Evolutionary conservation across 352 stramenopile species (phyloP).

Genomic region (Globisporangium cederbergense): DNA sequence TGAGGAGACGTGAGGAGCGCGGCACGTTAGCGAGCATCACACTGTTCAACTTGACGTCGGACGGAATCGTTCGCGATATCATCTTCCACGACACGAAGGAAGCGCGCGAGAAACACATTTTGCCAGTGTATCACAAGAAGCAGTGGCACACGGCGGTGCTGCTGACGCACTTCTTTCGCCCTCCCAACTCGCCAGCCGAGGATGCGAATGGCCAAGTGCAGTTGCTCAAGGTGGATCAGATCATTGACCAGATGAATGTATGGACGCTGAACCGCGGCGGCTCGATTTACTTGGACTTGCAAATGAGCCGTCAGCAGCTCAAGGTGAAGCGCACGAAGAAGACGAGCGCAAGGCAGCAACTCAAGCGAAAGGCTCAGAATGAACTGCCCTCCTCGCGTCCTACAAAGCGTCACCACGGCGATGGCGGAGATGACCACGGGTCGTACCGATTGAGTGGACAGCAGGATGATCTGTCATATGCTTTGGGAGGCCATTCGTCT

Average conservation of each 20-base stretch:
- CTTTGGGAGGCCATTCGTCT: constrained; percentile 23
- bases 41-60: constrained; percentile 86
- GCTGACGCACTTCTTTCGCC: constrained; percentile 81
- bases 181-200: constrained; percentile 68
- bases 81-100: constrained; percentile 88
- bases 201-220: constrained; percentile 73
- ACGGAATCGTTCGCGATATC: constrained; percentile 80
- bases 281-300: constrained; percentile 83
- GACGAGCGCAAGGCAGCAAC: constrained; percentile 16
- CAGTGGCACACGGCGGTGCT: constrained; percentile 83
- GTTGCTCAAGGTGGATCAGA: constrained; percentile 83
- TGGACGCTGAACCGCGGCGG: constrained; percentile 82
- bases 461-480: constrained; percentile 9
- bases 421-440: not conserved
- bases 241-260: constrained; percentile 86
- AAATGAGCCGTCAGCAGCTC: constrained; percentile 83
- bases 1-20: constrained; percentile 79
- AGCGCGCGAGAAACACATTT: constrained; percentile 77
- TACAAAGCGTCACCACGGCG: constrained; percentile 31
- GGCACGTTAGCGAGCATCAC: constrained; percentile 71
- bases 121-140: constrained; percentile 84
- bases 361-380: constrained; percentile 42
- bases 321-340: constrained; percentile 75
- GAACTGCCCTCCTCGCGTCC: constrained; percentile 31
- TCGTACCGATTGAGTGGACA: constrained; percentile 4